A percentile compares a stretch with the other conserved stretches of the same genome.
Evolutionary conservation across 371 early-diverging fungal species (phyloP).

Genomic region (Mycotypha africana): DNA sequence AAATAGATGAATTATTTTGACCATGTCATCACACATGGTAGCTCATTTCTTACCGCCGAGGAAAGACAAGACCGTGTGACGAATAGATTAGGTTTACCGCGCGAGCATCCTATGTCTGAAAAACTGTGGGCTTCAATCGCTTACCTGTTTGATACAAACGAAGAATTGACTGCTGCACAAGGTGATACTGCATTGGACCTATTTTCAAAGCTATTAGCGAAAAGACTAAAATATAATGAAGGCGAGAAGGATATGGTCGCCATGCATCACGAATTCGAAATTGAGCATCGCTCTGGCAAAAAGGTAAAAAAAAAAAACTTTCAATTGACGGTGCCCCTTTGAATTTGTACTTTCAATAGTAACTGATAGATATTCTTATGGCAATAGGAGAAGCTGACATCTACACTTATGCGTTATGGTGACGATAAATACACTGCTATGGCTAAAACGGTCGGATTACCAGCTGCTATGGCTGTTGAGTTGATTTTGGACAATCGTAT

Average conservation of each 20-base stretch:
- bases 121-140: constrained; percentile 34
- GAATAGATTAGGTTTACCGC: constrained; percentile 39
- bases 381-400: constrained; percentile 56
- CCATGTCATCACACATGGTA: constrained; percentile 9
- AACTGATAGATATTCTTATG: no score
- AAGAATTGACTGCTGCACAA: neutral
- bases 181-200: constrained; percentile 54
- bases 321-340: no score
- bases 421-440: constrained; percentile 76
- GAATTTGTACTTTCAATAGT: no score
- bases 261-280: constrained; percentile 84
- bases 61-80: constrained; percentile 29
- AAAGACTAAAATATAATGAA: constrained; percentile 62
- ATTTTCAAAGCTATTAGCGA: constrained; percentile 68
- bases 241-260: constrained; percentile 85
- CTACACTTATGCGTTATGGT: constrained; percentile 77
- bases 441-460: constrained; percentile 89
- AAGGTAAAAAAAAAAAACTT: constrained; percentile 18
- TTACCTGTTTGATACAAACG: constrained; percentile 15
- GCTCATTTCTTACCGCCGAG: neutral
- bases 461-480: constrained; percentile 85
- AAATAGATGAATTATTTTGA: constrained; percentile 22
- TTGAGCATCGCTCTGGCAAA: constrained; percentile 49
- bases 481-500: constrained; percentile 67
- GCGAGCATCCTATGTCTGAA: constrained; percentile 33